phyloP scores from a whole-genome alignment of 2,329 filamentous ascomycete genomes.

The Verticillium zaregamsianum region DNA sequence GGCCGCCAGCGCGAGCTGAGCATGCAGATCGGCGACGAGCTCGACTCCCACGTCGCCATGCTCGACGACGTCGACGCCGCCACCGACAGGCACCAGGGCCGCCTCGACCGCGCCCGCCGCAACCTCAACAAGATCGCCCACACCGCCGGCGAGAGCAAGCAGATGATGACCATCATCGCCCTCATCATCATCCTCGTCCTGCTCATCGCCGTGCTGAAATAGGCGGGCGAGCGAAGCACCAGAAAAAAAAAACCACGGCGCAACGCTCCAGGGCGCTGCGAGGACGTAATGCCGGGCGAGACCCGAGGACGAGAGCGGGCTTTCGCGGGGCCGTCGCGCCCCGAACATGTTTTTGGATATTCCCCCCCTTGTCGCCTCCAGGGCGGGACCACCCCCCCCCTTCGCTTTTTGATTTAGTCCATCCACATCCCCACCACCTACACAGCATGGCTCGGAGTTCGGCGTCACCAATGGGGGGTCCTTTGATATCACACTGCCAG shows the following conservation, averaged over 20 bases:
- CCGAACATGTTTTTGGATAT: background rate
- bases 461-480: background rate
- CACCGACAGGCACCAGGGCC: slow-evolving; percentile 74
- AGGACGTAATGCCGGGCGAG: background rate
- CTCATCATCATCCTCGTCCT: slow-evolving; percentile 80
- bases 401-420: background rate
- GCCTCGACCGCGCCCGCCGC: slow-evolving; percentile 70
- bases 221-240: slow-evolving; percentile 14
- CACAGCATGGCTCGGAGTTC: background rate
- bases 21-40: slow-evolving; percentile 93
- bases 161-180: slow-evolving; percentile 75
- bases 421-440: background rate
- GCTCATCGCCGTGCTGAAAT: slow-evolving; percentile 79
- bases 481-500: background rate
- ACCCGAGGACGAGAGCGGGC: background rate
- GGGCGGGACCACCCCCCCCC: background rate
- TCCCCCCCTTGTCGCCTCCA: background rate
- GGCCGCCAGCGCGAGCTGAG: slow-evolving; percentile 85
- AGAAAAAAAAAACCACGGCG: too few species aligned
- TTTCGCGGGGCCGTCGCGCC: background rate
- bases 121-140: slow-evolving; percentile 68
- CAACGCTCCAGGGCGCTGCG: background rate
- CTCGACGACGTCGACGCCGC: slow-evolving; percentile 84
- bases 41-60: slow-evolving; percentile 84
- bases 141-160: slow-evolving; percentile 79